Evolutionary conservation across 352 stramenopile genomes (phyloP).

Genomic region (Pythium monospermum): DNA sequence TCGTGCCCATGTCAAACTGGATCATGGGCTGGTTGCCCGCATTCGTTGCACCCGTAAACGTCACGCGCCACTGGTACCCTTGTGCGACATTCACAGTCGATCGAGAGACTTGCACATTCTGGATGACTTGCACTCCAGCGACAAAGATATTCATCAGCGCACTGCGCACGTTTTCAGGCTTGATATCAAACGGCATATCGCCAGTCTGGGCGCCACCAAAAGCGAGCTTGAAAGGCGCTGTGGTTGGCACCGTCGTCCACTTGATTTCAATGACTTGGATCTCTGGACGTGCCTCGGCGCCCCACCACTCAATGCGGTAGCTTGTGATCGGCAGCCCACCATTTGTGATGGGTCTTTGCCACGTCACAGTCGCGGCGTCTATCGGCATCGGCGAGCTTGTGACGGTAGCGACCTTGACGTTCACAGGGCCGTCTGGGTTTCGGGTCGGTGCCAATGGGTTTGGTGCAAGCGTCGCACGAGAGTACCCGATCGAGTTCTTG

Average conservation of each 20-base stretch:
- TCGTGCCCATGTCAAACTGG: constrained; percentile 37
- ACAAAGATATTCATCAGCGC: constrained; percentile 86
- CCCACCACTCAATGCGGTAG: constrained; percentile 86
- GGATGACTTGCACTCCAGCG: constrained; percentile 10
- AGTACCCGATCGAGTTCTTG: constrained; percentile 64
- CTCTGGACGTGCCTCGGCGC: constrained; percentile 37
- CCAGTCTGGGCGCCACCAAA: constrained; percentile 72
- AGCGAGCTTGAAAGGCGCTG: constrained; percentile 56
- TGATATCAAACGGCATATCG: constrained; percentile 66
- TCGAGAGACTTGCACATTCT: constrained; percentile 43
- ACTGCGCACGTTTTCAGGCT: constrained; percentile 75
- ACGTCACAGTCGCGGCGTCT: constrained; percentile 53
- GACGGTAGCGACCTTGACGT: constrained; percentile 57
- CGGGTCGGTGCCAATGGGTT: constrained; percentile 49
- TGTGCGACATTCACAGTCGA: constrained; percentile 38
- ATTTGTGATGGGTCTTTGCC: constrained; percentile 52
- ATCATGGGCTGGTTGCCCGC: constrained; percentile 56
- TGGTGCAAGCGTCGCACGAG: constrained; percentile 52
- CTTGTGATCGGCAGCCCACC: constrained; percentile 63
- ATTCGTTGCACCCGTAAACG: constrained; percentile 23
- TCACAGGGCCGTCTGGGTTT: constrained; percentile 39
- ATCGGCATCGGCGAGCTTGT: constrained; percentile 44
- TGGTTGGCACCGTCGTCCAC: constrained; percentile 59
- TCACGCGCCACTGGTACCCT: constrained; percentile 57
- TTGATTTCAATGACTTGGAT: constrained; percentile 85